These are phyloP conservation scores for Fusarium clavum DNA, from an alignment of 2,329 filamentous ascomycete species.

Conservation along the genomic window DNA sequence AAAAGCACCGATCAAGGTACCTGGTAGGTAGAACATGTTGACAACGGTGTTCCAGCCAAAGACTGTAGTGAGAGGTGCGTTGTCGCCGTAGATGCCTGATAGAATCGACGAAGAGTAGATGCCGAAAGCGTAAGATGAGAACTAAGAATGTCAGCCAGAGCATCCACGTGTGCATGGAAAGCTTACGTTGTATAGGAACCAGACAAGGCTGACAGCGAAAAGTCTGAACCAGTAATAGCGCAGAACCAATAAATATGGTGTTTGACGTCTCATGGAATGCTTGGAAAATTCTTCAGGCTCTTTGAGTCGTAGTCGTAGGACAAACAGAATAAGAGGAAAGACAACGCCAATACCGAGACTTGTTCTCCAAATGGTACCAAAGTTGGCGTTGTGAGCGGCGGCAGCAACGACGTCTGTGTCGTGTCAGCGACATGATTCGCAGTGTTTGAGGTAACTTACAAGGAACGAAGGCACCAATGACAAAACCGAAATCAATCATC, in stretches of 20 bases:
- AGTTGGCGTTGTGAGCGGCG: constrained; percentile 69
- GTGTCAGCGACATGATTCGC: accelerated
- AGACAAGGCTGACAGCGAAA: constrained; percentile 77
- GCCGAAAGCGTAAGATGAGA: constrained; percentile 85
- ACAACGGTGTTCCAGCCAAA: constrained; percentile 92
- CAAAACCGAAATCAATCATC: constrained; percentile 87
- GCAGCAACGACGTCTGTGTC: constrained; percentile 62
- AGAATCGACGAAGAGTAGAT: constrained; percentile 87
- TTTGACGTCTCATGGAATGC: constrained; percentile 73
- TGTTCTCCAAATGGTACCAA: constrained; percentile 83
- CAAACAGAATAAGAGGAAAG: constrained; percentile 78
- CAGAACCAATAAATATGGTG: constrained; percentile 66
- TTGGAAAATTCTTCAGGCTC: constrained; percentile 83
- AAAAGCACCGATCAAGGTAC: constrained; percentile 81
- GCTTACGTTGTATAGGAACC: constrained; percentile 83
- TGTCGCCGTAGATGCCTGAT: constrained; percentile 68
- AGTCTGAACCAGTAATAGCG: constrained; percentile 81
- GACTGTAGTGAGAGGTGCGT: constrained; percentile 75
- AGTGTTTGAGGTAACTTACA: constrained; percentile 47
- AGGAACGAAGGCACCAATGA: constrained; percentile 82
- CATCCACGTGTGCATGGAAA: accelerated
- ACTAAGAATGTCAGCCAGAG: constrained; percentile 54
- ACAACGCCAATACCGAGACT: constrained; percentile 81
- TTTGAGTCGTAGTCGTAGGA: constrained; percentile 76
- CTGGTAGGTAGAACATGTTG: constrained; percentile 90